Base-by-base conservation (phyloP, 352 stramenopile species). In the Hyaloperonospora arabidopsidis region DNA sequence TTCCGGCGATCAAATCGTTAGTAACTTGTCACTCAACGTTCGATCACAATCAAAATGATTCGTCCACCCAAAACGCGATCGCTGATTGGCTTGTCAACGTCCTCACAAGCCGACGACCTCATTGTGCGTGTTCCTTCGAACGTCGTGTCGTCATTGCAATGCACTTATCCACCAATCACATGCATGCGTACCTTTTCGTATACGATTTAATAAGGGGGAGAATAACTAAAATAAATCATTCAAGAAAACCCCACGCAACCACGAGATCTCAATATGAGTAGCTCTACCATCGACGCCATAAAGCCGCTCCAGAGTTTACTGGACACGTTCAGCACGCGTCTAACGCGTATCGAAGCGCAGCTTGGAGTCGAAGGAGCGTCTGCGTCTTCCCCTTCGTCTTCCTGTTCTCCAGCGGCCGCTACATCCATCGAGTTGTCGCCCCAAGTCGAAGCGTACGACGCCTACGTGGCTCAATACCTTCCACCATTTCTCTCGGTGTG, bases 361-460 rank as follows among this genome's bases (percentile, higher is more conserved):
- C 63, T 93, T 19, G 85, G 81, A n/a, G 73, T 95, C 41, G 28
- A 52, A n/a, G 54, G 50, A 28, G 35, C 44, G 15, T 39, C 53
- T 2, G 36, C 66, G 4, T 52, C 68, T 29, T 12, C 63, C 17
- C 39, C 48, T 1, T 0, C 57, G 2, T 6, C 43, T 0, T 22
- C 54, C 0, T 40, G 52, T 1, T 21, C 43, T 5, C 7, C 71
- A 2, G 18, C 65, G 8, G 21, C 63, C 11, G 49, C 53, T 4
- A 32, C 25, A 1, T 54, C 49, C 40, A 52, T 64, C 10, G 73
- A 87, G 52, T 57, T 91, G 49, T 68, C 79, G 49, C 76, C 74
- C 46, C 66, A 76, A 71, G 65, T 97, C 68, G 65, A 72, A 18
- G 91, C 92, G 6, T 98, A 96, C 69, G 92, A 98, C 65, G 86